Evolutionary conservation across 768 basidiomycete genomes (phyloP).

Genomic region (Suillus paluster): DNA sequence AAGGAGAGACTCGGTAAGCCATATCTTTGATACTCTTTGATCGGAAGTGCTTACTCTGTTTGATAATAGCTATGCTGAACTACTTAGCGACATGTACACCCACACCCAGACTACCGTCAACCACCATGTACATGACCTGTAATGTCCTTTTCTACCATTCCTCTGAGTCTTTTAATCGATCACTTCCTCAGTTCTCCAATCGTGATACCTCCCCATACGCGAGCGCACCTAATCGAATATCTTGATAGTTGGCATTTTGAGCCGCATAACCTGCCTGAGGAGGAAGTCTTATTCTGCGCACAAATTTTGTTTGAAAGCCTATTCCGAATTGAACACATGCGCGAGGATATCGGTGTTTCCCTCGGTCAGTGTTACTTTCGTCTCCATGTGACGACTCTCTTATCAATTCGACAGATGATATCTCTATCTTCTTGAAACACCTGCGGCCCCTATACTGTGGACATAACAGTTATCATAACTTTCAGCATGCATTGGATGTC

Average conservation of each 20-base stretch:
- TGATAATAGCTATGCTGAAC: conserved; percentile 69
- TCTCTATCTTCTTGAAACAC: conserved; percentile 81
- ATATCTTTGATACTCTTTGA: conserved; percentile 10
- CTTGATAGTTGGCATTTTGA: conserved; percentile 91
- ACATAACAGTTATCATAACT: conserved; percentile 97
- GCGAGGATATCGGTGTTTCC: conserved; percentile 57
- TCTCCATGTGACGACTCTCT: conserved; percentile 21
- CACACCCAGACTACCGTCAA: conserved; percentile 78
- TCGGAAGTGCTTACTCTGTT: conserved; percentile 18
- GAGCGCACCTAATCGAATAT: conserved; percentile 64
- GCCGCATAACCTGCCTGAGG: conserved; percentile 80
- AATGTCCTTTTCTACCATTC: conserved; percentile 7
- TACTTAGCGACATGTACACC: conserved; percentile 83
- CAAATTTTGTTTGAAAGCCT: conserved; percentile 87
- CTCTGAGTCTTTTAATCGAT: conserved; percentile 16
- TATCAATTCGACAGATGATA: conserved; percentile 55
- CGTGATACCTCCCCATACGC: conserved; percentile 50
- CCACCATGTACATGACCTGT: conserved; percentile 42
- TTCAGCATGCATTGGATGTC: conserved; percentile 95
- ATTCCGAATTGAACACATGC: conserved; percentile 78
- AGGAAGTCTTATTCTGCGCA: conserved; percentile 81
- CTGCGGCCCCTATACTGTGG: conserved; percentile 91
- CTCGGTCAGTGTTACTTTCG: conserved; percentile 52
- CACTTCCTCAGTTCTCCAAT: conserved; percentile 47
- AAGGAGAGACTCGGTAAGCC: conserved; percentile 55